A percentile compares a stretch with the other conserved stretches of the same genome.
Evolutionary conservation across 2,329 filamentous ascomycete genomes (phyloP).

Genomic region (Colletotrichum chlorophyti): DNA sequence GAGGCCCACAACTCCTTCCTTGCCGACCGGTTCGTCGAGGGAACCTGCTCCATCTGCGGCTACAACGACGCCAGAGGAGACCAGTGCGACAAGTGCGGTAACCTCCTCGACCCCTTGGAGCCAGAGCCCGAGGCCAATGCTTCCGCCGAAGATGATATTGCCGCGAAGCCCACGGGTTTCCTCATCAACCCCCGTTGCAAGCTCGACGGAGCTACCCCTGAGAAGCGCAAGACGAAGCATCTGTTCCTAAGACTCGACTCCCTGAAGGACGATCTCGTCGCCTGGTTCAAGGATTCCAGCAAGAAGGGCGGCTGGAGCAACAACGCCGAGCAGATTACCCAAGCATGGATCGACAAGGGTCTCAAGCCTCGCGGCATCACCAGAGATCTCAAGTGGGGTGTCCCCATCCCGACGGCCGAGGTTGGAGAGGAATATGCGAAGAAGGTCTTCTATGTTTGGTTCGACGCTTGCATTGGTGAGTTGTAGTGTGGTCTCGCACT

Average conservation of each 20-base stretch:
- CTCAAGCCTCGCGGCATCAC: slow-evolving; percentile 89
- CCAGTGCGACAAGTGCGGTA: slow-evolving; percentile 72
- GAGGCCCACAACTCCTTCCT: slow-evolving; percentile 78
- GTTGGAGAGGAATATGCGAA: slow-evolving; percentile 60
- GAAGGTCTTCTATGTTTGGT: slow-evolving; percentile 81
- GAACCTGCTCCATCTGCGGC: slow-evolving; percentile 76
- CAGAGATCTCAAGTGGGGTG: slow-evolving; percentile 90
- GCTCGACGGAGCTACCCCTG: slow-evolving; percentile 82
- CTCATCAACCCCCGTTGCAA: slow-evolving; percentile 90
- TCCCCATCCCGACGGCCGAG: slow-evolving; percentile 57
- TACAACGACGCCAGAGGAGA: slow-evolving; percentile 76
- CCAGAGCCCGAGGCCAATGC: slow-evolving; percentile 46
- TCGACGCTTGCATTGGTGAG: slow-evolving; percentile 32
- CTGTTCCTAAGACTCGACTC: slow-evolving; percentile 88
- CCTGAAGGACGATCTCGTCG: slow-evolving; percentile 76
- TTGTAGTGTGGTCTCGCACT: rapidly evolving
- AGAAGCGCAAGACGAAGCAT: slow-evolving; percentile 85
- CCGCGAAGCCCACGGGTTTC: slow-evolving; percentile 47
- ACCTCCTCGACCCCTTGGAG: slow-evolving; percentile 74
- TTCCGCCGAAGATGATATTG: slow-evolving; percentile 37
- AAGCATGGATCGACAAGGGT: slow-evolving; percentile 83
- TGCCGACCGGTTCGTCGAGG: slow-evolving; percentile 86
- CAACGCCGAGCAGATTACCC: slow-evolving; percentile 78
- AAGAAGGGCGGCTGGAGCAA: slow-evolving; percentile 78
- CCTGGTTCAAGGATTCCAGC: slow-evolving; percentile 78